Evolutionary conservation across 1,139 yeast genomes (phyloP), one percentile per base, ranked within the genome.

Genomic region (Geotrichum citri-aurantii): DNA sequence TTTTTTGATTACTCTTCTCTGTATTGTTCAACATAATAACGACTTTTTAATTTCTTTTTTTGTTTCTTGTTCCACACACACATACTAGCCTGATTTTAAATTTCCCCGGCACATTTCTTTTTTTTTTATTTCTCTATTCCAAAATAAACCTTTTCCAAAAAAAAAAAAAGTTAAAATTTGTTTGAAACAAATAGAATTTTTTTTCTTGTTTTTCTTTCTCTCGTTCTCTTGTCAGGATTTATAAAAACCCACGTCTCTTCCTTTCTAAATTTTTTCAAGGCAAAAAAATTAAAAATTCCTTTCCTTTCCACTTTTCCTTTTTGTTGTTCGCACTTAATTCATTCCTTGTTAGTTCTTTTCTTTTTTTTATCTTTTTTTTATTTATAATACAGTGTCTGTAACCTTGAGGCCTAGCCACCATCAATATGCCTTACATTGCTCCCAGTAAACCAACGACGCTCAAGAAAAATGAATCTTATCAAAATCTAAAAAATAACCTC

Each of bases 401-500:
- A 31, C 37, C 11, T 14, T 23, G 29, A 56, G 51, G 21, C 47
- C 47, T 17, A 21, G 8, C 8, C n/a, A 42, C n/a, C 8, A 23
- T 23, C 48, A 24, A 17, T 10, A 52, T 52, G 61, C 61, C 61
- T 14, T 58, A 58, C 42, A 52, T 52, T 33, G 56, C 61, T 17
- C 61, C 61, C n/a, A n/a, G 29, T 27, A 42, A 47, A 51, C 37
- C 56, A 6, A 23, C 29, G 31, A 71, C 77, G 19, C 42, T 37
- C 17, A 37, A 37, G 19, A 37, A 14, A 37, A 37, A 37, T 37
- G 42, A 59, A 69, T 74, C 75, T 74, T 48, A 68, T 71, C 37
- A 78, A 82, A 52, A 75, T 79, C 76, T 77, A 79, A 63, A 54
- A 40, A 19, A 19, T 49, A 48, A 12, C 59, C 54, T 46, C 26